Evolutionary conservation across 2,329 filamentous ascomycete species (phyloP).

Genomic region (Talaromyces piceae): DNA sequence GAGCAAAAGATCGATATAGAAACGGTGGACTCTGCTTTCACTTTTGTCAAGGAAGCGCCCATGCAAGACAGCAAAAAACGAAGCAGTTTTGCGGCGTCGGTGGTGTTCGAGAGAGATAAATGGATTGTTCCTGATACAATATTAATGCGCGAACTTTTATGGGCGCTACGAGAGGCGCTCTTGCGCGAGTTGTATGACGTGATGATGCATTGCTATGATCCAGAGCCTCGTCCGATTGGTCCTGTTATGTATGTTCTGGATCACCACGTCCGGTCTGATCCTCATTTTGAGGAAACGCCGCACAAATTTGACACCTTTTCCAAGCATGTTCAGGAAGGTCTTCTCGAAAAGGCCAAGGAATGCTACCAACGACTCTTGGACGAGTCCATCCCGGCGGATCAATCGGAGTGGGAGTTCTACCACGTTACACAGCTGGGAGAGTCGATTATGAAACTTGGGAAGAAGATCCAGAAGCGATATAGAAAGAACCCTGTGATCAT

Average conservation of each 20-base stretch:
- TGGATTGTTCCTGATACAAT: slow-evolving; percentile 66
- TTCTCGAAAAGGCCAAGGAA: slow-evolving; percentile 67
- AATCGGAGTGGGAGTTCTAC: slow-evolving; percentile 80
- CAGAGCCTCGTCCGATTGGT: slow-evolving; percentile 75
- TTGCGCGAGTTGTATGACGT: slow-evolving; percentile 80
- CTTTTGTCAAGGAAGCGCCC: slow-evolving; percentile 66
- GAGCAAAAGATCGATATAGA: slow-evolving; percentile 75
- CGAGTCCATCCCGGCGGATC: slow-evolving; percentile 68
- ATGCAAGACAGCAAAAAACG: slow-evolving; percentile 56
- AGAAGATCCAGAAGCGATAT: slow-evolving; percentile 89
- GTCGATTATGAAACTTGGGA: slow-evolving; percentile 72
- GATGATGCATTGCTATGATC: slow-evolving; percentile 81
- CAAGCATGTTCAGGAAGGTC: slow-evolving; percentile 61
- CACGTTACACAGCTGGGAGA: slow-evolving; percentile 87
- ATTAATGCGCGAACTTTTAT: slow-evolving; percentile 67
- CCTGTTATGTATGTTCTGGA: slow-evolving; percentile 74
- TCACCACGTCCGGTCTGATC: slow-evolving; percentile 72
- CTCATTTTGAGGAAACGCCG: slow-evolving; percentile 61
- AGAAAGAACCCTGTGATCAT: slow-evolving; percentile 79
- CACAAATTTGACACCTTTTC: slow-evolving; percentile 67
- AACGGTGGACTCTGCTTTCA: slow-evolving; percentile 76
- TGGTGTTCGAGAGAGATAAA: slow-evolving; percentile 51
- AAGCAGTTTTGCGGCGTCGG: slow-evolving; percentile 41
- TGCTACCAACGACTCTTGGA: slow-evolving; percentile 74
- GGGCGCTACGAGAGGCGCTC: slow-evolving; percentile 69